Conservation (phyloP, 768 basidiomycete genomes). For the Naganishia antarctica region DNA sequence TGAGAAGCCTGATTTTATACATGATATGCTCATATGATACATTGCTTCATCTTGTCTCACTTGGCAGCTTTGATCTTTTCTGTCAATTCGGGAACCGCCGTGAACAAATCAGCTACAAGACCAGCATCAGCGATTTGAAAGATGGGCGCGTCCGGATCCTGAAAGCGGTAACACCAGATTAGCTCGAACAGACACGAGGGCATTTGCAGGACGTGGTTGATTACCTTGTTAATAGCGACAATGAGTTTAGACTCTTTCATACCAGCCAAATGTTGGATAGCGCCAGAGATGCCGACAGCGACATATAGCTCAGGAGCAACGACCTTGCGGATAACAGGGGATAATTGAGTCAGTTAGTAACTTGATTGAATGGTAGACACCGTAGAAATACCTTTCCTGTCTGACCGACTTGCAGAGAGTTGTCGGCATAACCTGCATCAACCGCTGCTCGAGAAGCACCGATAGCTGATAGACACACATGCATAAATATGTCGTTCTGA, state of each 20-base stretch:
- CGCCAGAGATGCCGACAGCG: conserved; percentile 94
- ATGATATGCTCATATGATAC: too few relatives aligned
- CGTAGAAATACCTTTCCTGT: conserved; percentile 66
- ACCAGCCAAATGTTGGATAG: conserved; percentile 96
- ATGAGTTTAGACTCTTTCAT: conserved; percentile 99
- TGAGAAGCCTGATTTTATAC: too few relatives aligned
- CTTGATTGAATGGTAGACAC: background rate
- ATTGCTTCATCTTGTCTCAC: conserved; percentile 11
- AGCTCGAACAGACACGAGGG: background rate
- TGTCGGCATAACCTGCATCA: conserved; percentile 96
- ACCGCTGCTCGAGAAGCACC: conserved; percentile 98
- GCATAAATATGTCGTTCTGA: background rate
- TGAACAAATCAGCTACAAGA: conserved; percentile 86
- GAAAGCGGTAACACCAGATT: background rate
- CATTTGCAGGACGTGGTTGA: conserved; percentile 29
- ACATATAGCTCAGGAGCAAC: conserved; percentile 95
- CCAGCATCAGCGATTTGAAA: conserved; percentile 98
- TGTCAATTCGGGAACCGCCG: conserved; percentile 82
- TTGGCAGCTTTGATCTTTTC: conserved; percentile 67
- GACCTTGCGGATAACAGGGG: conserved; percentile 51
- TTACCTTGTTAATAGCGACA: conserved; percentile 92
- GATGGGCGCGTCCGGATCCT: conserved; percentile 97
- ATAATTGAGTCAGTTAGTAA: background rate
- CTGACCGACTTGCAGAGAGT: conserved; percentile 97
- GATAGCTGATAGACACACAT: conserved; percentile 58